Conservation (phyloP, 768 basidiomycete genomes). For the Lepiota venenata region DNA sequence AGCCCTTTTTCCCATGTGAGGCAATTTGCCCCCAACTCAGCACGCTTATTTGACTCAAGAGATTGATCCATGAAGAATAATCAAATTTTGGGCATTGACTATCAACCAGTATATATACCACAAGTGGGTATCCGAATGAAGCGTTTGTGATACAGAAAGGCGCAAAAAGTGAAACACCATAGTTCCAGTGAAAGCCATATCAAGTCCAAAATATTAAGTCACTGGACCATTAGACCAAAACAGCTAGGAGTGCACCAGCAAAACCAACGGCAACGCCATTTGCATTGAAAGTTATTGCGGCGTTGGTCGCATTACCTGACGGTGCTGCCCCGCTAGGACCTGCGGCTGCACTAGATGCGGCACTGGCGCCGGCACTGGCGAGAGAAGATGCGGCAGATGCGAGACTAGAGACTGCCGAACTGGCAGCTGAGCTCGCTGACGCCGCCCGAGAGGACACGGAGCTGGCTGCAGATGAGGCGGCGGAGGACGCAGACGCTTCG, state of each 20-base stretch:
- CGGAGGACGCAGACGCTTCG: too few relatives aligned
- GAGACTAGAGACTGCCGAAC: background rate
- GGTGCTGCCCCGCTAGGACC: background rate
- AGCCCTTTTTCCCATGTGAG: too few relatives aligned
- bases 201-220: background rate
- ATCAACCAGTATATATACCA: background rate
- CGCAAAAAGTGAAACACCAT: background rate
- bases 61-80: too few relatives aligned
- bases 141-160: background rate
- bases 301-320: background rate
- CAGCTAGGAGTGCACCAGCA: background rate
- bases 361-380: background rate
- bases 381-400: background rate
- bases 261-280: background rate
- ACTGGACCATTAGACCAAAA: background rate
- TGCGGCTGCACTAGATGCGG: background rate
- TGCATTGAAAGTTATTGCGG: background rate
- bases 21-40: too few relatives aligned
- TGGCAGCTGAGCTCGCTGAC: background rate
- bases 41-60: too few relatives aligned
- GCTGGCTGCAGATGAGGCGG: too few relatives aligned
- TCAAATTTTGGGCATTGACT: background rate
- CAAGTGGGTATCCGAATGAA: background rate
- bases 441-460: too few relatives aligned
- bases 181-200: background rate